Evolutionary conservation across 1,284 basidiomycete species (phyloP), one percentile per base, ranked within the genome.

Genomic region (Cutaneotrichosporon arboriforme): DNA sequence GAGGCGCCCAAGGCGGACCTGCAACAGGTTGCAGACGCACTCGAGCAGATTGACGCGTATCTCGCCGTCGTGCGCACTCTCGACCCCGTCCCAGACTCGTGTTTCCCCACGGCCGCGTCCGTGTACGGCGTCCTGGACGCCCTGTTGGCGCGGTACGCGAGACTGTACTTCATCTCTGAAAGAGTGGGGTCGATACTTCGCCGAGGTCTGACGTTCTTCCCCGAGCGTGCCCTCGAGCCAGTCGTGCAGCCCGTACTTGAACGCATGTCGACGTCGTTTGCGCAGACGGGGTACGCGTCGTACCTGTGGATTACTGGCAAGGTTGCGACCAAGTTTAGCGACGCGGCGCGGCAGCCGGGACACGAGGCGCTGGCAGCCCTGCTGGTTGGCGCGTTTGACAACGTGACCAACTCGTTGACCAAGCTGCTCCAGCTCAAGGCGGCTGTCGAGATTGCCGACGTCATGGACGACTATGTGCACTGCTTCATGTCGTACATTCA

Each of bases 281-380:
- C 90, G 60, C 75, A 79, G 15, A 90, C 89, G 0, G 89, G 88
- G 0, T 85, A 85, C 65, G 83, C 93, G 1, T 87, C 88, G 61
- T 97, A 91, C 74, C 74, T 97, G 13, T 99, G 96, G 96, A 91
- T 98, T 59, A 84, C 85, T 15, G 87, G 90, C 45, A 96, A 96
- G 73, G 76, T 87, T 20, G 80, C 90, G 13, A 78, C 79, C 34
- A 80, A 81, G 59, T 93, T 88, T 69, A 87, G 86, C 34, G 78
- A 83, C 51, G 80, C 54, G 2, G 64, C 64, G 9, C 57, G 49
- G 62, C 62, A 55, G 35, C 69, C 88, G 21, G 81, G 80, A 31
- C 76, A 72, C 17, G 65, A 66, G 36, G 64, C 57, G 2, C 48
- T 76, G 8, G 61, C 61, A 2, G 55, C 54, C 12, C 77, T 84